phyloP scores from a whole-genome alignment of 2,329 filamentous ascomycete species.

The Xylariaceae sp. region DNA sequence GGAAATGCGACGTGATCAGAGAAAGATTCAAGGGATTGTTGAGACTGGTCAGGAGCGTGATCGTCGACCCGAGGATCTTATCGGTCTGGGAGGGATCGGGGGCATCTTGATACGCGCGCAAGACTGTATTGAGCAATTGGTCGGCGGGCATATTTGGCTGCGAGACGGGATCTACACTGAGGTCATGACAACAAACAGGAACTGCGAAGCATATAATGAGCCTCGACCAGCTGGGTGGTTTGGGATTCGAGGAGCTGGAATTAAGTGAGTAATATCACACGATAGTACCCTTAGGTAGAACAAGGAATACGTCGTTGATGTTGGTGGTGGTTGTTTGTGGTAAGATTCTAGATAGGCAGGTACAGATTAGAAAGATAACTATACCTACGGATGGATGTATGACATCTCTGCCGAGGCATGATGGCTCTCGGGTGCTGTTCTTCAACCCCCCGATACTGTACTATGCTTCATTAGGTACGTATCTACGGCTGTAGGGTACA shows the following conservation, averaged over 20 bases:
- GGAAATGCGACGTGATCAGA: slow-evolving; percentile 65
- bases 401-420: no score
- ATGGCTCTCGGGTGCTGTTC: no score
- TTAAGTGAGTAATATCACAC: background rate
- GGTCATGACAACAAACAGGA: slow-evolving; percentile 5
- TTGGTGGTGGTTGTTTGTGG: background rate
- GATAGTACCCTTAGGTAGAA: no score
- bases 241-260: background rate
- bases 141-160: slow-evolving; percentile 55
- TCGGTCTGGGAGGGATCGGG: slow-evolving; percentile 47
- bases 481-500: background rate
- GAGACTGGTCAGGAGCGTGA: slow-evolving; percentile 61
- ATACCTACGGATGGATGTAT: no score
- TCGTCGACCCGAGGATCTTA: slow-evolving; percentile 59
- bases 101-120: slow-evolving; percentile 53
- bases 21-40: slow-evolving; percentile 71
- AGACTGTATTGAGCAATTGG: slow-evolving; percentile 59
- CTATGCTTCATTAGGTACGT: background rate
- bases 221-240: background rate
- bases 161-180: background rate
- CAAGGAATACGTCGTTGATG: no score
- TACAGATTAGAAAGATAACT: no score
- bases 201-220: background rate
- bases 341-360: background rate
- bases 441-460: no score